Conservation (phyloP, 192 early-diverging fungal genomes). For the Coemansia sp. region DNA sequence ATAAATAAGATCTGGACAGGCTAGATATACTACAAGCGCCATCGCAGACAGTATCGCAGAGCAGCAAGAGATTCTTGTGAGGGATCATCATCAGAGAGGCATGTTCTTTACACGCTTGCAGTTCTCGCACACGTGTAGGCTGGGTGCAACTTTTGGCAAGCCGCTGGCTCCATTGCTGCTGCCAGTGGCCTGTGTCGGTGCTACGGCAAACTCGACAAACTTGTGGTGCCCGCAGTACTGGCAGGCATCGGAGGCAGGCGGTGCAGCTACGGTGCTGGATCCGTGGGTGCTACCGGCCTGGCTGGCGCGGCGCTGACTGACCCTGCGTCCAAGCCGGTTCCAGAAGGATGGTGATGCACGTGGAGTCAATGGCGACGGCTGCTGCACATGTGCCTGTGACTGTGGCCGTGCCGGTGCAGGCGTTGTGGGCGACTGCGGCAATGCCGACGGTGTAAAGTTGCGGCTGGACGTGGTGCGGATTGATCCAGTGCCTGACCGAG, state of each 20-base stretch:
- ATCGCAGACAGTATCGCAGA: neutral
- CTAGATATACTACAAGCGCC: no score
- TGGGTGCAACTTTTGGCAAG: no score
- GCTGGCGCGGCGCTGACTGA: slow-evolving; percentile 21
- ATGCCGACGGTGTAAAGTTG: neutral
- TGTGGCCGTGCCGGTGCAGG: slow-evolving; percentile 1
- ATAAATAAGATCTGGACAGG: no score
- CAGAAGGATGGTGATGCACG: slow-evolving; percentile 24
- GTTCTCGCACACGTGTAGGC: slow-evolving; percentile 36
- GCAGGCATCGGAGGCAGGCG: slow-evolving; percentile 7
- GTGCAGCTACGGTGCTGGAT: neutral
- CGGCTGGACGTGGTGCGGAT: neutral
- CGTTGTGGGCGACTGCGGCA: neutral
- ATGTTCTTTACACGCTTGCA: slow-evolving; percentile 40
- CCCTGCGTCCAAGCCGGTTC: slow-evolving; percentile 22
- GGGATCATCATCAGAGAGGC: no score
- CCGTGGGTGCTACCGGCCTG: neutral
- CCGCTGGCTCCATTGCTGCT: neutral
- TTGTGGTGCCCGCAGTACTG: slow-evolving; percentile 26
- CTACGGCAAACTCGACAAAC: slow-evolving; percentile 40
- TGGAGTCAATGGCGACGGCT: neutral
- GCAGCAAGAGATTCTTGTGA: neutral
- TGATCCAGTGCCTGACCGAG: neutral
- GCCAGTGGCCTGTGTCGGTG: neutral
- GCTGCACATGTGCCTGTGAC: neutral